phyloP scores from a whole-genome alignment of 192 early-diverging fungal genomes.

The Umbelopsis isabellina region DNA sequence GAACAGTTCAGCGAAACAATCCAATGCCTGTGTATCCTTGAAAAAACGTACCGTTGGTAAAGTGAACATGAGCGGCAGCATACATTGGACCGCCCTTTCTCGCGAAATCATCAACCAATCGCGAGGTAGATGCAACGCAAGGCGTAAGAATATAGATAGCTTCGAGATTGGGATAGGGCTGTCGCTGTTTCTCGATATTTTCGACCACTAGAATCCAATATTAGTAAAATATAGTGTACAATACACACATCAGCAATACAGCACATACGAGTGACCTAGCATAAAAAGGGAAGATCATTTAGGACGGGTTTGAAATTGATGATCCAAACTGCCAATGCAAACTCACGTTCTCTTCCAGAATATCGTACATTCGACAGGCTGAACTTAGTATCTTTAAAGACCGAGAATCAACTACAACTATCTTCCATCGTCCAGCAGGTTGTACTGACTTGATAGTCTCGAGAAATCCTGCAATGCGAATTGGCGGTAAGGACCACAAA shows the following conservation, averaged over 20 bases:
- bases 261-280: conserved; percentile 27
- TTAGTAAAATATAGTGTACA: background rate
- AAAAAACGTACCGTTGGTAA: conserved; percentile 51
- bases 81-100: conserved; percentile 49
- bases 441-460: conserved; percentile 82
- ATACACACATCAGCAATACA: background rate
- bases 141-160: conserved; percentile 66
- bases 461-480: conserved; percentile 48
- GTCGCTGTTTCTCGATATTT: conserved; percentile 59
- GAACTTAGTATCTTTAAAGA: conserved; percentile 75
- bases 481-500: background rate
- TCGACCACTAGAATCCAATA: conserved; percentile 56
- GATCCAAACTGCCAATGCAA: conserved; percentile 25
- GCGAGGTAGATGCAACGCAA: conserved; percentile 53
- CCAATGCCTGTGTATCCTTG: background rate
- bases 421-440: conserved; percentile 78
- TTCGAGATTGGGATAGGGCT: conserved; percentile 61
- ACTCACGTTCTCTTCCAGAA: conserved; percentile 70
- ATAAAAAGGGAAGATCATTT: background rate
- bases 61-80: conserved; percentile 62
- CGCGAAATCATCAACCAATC: conserved; percentile 63
- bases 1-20: background rate
- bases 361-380: conserved; percentile 78
- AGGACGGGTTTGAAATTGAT: background rate
- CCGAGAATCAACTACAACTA: conserved; percentile 77